These are phyloP conservation scores for Aspergillus amoenus DNA, from an alignment of 2,329 filamentous ascomycete genomes.

Conservation along the genomic window DNA sequence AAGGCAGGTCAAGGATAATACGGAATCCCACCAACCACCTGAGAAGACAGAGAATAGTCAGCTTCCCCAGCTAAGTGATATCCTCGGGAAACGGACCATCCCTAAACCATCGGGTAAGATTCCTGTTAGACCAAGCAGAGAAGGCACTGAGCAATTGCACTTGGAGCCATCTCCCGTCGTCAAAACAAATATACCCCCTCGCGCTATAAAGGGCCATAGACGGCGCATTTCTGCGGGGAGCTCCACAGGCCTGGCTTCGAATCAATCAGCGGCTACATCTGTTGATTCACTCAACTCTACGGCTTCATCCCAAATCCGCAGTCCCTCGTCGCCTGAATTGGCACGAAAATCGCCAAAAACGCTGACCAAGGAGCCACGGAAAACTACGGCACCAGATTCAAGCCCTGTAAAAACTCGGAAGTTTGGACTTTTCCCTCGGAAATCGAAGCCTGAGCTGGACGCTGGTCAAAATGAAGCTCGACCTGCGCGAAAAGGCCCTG, in stretches of 20 bases:
- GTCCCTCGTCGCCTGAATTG: constrained; percentile 30
- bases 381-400: constrained; percentile 26
- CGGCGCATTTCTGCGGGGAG: constrained; percentile 51
- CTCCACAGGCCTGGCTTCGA: constrained; percentile 32
- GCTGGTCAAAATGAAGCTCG: constrained; percentile 51
- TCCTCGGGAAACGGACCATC: constrained; percentile 13
- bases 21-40: not conserved
- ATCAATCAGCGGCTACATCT: constrained; percentile 35
- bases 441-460: constrained; percentile 63
- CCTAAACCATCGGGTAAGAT: constrained; percentile 37
- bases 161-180: constrained; percentile 54
- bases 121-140: constrained; percentile 65
- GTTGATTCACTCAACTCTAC: constrained; percentile 41
- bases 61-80: not conserved
- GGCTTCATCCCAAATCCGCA: constrained; percentile 32
- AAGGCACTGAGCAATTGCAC: constrained; percentile 64
- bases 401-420: constrained; percentile 52
- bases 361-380: constrained; percentile 32
- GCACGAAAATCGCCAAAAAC: constrained; percentile 37
- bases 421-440: constrained; percentile 76
- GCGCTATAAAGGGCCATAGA: constrained; percentile 50
- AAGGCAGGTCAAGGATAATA: constrained; percentile 34
- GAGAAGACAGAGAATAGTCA: not conserved
- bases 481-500: constrained; percentile 70
- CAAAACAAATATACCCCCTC: constrained; percentile 54